Conservation (phyloP, 768 basidiomycete species). For the Trametes elegans region DNA sequence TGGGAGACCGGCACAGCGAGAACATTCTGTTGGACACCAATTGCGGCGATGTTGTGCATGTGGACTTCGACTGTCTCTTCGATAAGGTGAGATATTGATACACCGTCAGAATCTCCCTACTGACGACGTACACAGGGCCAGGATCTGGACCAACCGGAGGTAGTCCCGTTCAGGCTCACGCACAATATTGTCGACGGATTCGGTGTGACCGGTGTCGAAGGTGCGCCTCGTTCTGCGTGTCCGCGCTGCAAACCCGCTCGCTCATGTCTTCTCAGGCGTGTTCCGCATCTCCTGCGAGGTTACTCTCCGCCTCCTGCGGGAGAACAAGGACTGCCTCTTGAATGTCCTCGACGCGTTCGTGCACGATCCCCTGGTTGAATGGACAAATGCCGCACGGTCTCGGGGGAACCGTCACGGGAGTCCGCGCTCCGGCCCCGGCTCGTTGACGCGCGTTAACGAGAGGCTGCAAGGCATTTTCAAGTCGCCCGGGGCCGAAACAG, state of each 20-base stretch:
- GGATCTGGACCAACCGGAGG: conserved; percentile 82
- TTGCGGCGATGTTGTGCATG: conserved; percentile 90
- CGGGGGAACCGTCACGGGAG: too few species aligned
- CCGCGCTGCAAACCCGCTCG: neutral
- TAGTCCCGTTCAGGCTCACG: conserved; percentile 92
- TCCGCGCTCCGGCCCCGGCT: too few species aligned
- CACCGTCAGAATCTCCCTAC: too few species aligned
- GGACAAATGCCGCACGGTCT: too few species aligned
- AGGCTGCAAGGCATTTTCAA: conserved; percentile 77
- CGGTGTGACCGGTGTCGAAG: conserved; percentile 92
- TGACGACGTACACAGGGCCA: conserved; percentile 53
- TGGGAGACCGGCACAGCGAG: conserved; percentile 97
- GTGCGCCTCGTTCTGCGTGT: too few species aligned
- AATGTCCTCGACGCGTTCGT: conserved; percentile 95
- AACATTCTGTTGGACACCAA: conserved; percentile 91
- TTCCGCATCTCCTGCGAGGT: conserved; percentile 92
- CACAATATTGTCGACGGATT: conserved; percentile 91
- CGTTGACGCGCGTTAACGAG: conserved; percentile 62
- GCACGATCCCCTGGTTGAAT: conserved; percentile 95
- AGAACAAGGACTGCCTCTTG: conserved; percentile 92
- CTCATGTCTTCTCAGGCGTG: conserved; percentile 49
- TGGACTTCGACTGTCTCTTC: conserved; percentile 97
- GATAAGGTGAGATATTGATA: conserved; percentile 83
- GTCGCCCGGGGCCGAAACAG: conserved; percentile 44
- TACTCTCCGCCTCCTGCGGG: conserved; percentile 80